A percentile compares a stretch with the other conserved stretches of the same genome.
Evolutionary conservation across 192 early-diverging fungal species (phyloP).

Genomic region (Backusella liffmaniae): DNA sequence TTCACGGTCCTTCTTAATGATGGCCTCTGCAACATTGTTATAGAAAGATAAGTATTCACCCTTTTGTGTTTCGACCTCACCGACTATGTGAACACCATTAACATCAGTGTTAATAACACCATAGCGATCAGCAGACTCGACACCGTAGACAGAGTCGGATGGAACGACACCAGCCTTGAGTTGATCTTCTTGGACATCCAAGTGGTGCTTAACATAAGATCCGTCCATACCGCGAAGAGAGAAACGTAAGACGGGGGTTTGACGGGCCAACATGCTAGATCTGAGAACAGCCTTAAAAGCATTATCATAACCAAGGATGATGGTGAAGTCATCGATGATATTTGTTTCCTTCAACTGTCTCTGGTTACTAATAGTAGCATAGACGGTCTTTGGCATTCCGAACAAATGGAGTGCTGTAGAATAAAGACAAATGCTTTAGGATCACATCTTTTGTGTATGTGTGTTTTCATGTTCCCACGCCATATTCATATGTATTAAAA

Average conservation of each 20-base stretch:
- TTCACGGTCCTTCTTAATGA: constrained; percentile 38
- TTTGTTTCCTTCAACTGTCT: constrained; percentile 53
- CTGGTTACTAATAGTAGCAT: constrained; percentile 61
- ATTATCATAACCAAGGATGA: constrained; percentile 59
- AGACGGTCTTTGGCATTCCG: constrained; percentile 63
- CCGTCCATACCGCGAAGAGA: constrained; percentile 68
- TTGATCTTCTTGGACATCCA: constrained; percentile 77
- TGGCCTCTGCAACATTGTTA: constrained; percentile 60
- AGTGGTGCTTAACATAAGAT: constrained; percentile 60
- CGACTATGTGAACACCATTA: constrained; percentile 47
- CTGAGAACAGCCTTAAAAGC: constrained; percentile 61
- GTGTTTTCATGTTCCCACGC: background rate
- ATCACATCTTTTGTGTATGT: background rate
- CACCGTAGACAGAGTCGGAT: constrained; percentile 48
- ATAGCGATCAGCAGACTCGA: constrained; percentile 46
- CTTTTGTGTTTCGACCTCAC: constrained; percentile 53
- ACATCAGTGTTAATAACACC: constrained; percentile 54
- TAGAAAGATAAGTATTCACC: constrained; percentile 66
- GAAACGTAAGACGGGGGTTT: constrained; percentile 59
- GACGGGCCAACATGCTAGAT: constrained; percentile 66
- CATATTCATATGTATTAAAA: background rate
- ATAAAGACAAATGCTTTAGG: constrained; percentile 16
- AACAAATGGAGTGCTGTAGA: constrained; percentile 55
- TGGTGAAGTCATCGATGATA: constrained; percentile 64
- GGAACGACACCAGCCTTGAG: constrained; percentile 64